Evolutionary conservation across 2,329 filamentous ascomycete species (phyloP), one percentile per base, ranked within the genome.

Genomic region (Phyllosticta paracitricarpa): DNA sequence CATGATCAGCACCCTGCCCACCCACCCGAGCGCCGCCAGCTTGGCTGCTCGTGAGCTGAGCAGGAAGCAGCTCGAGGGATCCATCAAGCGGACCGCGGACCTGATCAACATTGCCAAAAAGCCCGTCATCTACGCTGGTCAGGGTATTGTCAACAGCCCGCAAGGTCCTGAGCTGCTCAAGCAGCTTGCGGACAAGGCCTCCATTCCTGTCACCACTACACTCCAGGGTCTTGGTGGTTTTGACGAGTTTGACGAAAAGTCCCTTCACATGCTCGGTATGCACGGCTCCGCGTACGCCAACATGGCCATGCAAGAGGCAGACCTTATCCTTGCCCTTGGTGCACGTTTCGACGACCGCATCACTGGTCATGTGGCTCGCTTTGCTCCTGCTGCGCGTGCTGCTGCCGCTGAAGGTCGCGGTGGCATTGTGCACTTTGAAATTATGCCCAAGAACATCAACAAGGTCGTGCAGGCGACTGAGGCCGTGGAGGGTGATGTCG

Each of bases 371-470:
- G 81, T 97, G 58, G 76, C 84, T 68, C 95, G 93, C 73, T 99
- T 97, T 67, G 94, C 92, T 0, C 94, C 94, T 3, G 84, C 84
- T 58, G 94, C 94, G 54, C 94, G 89, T 77, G 84, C 85, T 14
- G 94, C 94, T 0, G 93, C 91, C 4, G 81, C 83, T 10, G 89
- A 96, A 78, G 86, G 86, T 59, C 89, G 91, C 64, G 94, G 94
- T 69, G 94, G 94, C 70, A 97, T 99, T 69, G 84, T 97, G 17
- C 93, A 99, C 76, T 97, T 97, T 70, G 93, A 97, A 74, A 93
- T 99, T 70, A 89, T 97, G 88, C 93, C 94, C 69, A 99, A 99
- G 86, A 97, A 99, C 81, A 97, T 97, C 79, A 97, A 97, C 85
- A 99, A 97, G 83, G 92, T 97, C 52, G 89, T 99, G 14, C 91